Base-by-base conservation (phyloP, 495 filamentous ascomycete genomes). In the Trypethelium eluteriae region DNA sequence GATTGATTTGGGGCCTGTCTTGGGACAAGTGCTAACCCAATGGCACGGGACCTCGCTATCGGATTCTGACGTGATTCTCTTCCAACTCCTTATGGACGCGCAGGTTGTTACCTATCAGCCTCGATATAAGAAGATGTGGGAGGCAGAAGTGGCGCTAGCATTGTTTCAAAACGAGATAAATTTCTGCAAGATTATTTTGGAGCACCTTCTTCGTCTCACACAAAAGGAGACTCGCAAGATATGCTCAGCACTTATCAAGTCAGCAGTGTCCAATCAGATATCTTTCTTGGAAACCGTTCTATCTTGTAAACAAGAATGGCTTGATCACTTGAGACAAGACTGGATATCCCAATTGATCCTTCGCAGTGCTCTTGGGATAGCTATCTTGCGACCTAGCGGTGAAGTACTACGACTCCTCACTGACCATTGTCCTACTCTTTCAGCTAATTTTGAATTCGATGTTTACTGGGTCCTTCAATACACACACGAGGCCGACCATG, bases 391-490 rank as follows among this genome's bases (percentile, higher is more conserved):
- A 9, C 53, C 53, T 32, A 59, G 32, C 36, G 32, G 53, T 32
- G 32, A 34, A 59, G n/a, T 36, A 36, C 4, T 59, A 7, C 34
- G 4, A 35, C 53, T 59, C 34, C 32, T 59, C 32, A 36, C 36
- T 9, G 32, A 59, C 7, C 53, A 59, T 59, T 1, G 53, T 1
- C 53, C 53, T 1, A 59, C 0, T 36, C 4, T 59, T 36, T 34
- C 53, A 59, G 53, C 53, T 59, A 2, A 59, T 36, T 59, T 59
- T 14, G 53, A 7, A 36, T 34, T 6, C 32, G 53, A 59, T 59
- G 1, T 59, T 59, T 10, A 32, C 32, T 59, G 53, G 53, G 53
- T 36, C 6, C 25, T 59, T 10, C 6, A 36, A 9, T 2, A 36
- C 25, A 36, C 4, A 34, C 25, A 0, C 18, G 14, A 0, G 53